phyloP scores from a whole-genome alignment of 768 basidiomycete species.

The Agrocybe chaxingu region DNA sequence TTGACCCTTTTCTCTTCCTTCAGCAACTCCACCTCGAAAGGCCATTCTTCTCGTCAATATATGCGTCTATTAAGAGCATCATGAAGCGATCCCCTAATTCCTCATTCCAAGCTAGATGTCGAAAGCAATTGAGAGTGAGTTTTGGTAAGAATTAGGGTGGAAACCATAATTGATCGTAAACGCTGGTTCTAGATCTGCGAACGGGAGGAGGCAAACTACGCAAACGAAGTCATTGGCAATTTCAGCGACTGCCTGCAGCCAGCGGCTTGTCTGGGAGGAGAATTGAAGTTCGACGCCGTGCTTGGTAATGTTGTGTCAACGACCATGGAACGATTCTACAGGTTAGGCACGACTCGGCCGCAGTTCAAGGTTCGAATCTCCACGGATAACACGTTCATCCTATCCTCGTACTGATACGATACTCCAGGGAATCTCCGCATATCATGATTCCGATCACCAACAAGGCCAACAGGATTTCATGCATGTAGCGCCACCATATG shows the following conservation, averaged over 20 bases:
- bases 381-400: not conserved
- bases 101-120: conserved; percentile 42
- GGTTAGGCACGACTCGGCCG: conserved; percentile 35
- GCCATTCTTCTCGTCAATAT: conserved; percentile 44
- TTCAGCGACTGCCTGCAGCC: too few species aligned
- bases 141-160: not conserved
- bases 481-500: too few species aligned
- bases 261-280: too few species aligned
- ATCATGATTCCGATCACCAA: not conserved
- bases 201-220: not conserved
- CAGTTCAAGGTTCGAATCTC: conserved; percentile 42
- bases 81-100: conserved; percentile 48
- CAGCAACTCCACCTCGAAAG: conserved; percentile 61
- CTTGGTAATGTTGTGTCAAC: too few species aligned
- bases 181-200: conserved; percentile 6
- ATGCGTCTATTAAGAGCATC: conserved; percentile 47
- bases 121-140: conserved; percentile 45
- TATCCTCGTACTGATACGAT: not conserved
- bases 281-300: too few species aligned
- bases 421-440: conserved; percentile 9
- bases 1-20: not conserved
- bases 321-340: conserved; percentile 42
- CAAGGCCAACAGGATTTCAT: too few species aligned
- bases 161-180: not conserved
- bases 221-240: too few species aligned